phyloP scores from a whole-genome alignment of 164 flowering plant genomes.

The Liquidambar formosana region DNA sequence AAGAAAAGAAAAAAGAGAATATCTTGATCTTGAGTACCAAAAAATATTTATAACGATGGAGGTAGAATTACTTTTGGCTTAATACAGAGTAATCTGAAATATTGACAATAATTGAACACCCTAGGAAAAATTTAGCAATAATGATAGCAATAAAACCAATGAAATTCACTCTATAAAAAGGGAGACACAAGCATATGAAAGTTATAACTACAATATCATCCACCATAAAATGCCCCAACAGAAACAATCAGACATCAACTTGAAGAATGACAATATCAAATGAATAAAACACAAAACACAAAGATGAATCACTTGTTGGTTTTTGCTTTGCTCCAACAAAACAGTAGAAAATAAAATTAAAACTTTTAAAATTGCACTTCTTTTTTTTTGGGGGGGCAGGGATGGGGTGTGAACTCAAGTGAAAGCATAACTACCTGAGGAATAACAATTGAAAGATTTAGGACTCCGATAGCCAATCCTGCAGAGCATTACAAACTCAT shows the following conservation, averaged over 20 bases:
- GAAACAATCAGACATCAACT: background rate
- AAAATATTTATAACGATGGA: background rate
- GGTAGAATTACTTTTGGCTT: background rate
- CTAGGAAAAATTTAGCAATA: too few relatives aligned
- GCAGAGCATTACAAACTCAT: conserved; percentile 18
- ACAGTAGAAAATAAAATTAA: too few relatives aligned
- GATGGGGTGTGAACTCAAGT: too few relatives aligned
- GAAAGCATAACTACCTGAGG: conserved; percentile 65
- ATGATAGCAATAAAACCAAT: background rate
- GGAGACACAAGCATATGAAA: too few relatives aligned
- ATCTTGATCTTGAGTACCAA: background rate
- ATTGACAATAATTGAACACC: too few relatives aligned
- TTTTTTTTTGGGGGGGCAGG: too few relatives aligned
- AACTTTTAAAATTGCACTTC: background rate
- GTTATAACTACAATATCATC: background rate
- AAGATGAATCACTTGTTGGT: too few relatives aligned
- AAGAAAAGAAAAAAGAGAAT: too few relatives aligned
- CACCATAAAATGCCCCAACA: background rate
- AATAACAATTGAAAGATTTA: conserved; percentile 92
- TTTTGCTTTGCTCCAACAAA: too few relatives aligned
- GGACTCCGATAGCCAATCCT: conserved; percentile 94
- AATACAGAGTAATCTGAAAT: too few relatives aligned
- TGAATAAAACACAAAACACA: too few relatives aligned
- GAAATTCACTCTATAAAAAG: too few relatives aligned
- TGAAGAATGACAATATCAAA: background rate